A percentile compares a stretch with the other conserved stretches of the same genome.
Conservation (phyloP, 768 basidiomycete genomes). For the Kondoa subrosea region DNA sequence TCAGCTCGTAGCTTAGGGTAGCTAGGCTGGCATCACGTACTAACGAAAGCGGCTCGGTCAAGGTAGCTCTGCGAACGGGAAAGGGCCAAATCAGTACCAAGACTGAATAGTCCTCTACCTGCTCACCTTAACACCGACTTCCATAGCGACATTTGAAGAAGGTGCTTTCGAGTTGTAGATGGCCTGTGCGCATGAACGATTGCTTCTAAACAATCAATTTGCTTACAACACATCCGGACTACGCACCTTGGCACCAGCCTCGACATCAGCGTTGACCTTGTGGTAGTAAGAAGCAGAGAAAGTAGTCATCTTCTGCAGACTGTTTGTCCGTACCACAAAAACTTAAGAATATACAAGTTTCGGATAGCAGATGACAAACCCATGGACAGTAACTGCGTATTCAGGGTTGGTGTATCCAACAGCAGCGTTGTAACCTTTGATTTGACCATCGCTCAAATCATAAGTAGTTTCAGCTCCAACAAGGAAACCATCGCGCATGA, state of each 20-base stretch:
- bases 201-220: not conserved
- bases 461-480: slow-evolving; percentile 90
- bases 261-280: slow-evolving; percentile 74
- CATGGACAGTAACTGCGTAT: slow-evolving; percentile 41
- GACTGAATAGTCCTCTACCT: not conserved
- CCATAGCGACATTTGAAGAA: slow-evolving; percentile 66
- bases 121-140: slow-evolving; percentile 31
- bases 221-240: not conserved
- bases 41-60: slow-evolving; percentile 24
- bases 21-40: slow-evolving; percentile 9
- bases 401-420: slow-evolving; percentile 91
- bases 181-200: slow-evolving; percentile 40
- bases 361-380: not conserved
- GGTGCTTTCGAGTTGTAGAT: slow-evolving; percentile 88
- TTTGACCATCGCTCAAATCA: slow-evolving; percentile 82
- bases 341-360: not conserved
- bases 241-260: slow-evolving; percentile 62
- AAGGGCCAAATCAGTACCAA: not conserved
- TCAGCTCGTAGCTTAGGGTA: slow-evolving; percentile 6
- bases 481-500: slow-evolving; percentile 89
- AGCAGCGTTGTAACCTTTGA: slow-evolving; percentile 81
- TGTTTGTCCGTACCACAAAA: slow-evolving; percentile 58
- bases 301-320: slow-evolving; percentile 79
- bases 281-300: slow-evolving; percentile 98
- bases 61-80: slow-evolving; percentile 60